These are phyloP conservation scores for Neonectria sp. DNA, from an alignment of 2,329 filamentous ascomycete species.

Conservation along the genomic window DNA sequence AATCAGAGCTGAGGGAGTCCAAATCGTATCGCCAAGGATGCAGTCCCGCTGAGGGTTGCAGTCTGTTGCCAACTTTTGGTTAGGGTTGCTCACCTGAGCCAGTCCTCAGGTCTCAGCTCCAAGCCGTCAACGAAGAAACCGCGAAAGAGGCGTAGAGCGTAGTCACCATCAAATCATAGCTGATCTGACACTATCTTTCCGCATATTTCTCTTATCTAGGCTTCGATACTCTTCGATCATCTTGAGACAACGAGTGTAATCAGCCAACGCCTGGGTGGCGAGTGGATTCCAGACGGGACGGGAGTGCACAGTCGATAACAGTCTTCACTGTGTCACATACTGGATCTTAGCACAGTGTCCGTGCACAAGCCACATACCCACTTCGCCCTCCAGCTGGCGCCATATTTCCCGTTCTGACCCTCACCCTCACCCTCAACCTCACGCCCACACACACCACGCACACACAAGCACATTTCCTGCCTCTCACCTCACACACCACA, in stretches of 20 bases:
- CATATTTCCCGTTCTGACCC: conserved; percentile 26
- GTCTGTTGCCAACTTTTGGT: not conserved
- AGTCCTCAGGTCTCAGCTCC: not conserved
- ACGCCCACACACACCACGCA: conserved; percentile 2
- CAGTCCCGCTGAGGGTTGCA: not conserved
- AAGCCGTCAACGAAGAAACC: not conserved
- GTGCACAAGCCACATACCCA: conserved; percentile 16
- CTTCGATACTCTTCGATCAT: conserved; percentile 12
- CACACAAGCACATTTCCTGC: not conserved
- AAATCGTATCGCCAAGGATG: conserved; percentile 23
- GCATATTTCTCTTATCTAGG: conserved; percentile 24
- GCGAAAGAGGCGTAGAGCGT: conserved; percentile 7
- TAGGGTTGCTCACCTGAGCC: not conserved
- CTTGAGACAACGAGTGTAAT: conserved; percentile 16
- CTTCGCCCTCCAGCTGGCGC: conserved; percentile 20
- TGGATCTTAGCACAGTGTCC: conserved; percentile 5
- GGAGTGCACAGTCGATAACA: conserved; percentile 1
- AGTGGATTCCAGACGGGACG: conserved; percentile 16
- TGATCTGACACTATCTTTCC: not conserved
- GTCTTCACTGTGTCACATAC: conserved; percentile 7
- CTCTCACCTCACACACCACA: conserved; percentile 12
- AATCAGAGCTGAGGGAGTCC: conserved; percentile 3
- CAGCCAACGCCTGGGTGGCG: conserved; percentile 28
- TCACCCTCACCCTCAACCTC: conserved; percentile 12
- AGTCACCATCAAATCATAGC: conserved; percentile 10